Evolutionary conservation across 2,329 filamentous ascomycete species (phyloP).

Genomic region (Talaromyces sp.): DNA sequence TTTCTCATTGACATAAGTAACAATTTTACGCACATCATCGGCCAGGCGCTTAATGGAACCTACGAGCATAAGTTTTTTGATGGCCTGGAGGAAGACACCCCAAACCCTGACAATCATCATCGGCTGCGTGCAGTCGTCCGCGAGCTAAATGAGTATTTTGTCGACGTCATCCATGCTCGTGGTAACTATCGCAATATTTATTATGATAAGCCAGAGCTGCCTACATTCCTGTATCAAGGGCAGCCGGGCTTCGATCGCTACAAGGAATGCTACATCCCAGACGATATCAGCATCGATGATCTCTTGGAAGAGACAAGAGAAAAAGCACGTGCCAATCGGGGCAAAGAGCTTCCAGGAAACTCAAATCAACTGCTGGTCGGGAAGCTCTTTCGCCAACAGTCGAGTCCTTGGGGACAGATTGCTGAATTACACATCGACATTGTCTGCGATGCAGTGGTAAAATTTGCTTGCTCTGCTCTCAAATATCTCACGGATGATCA

Average conservation of each 20-base stretch:
- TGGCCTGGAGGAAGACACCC: background rate
- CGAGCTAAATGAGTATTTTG: slow-evolving; percentile 32
- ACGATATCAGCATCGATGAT: too few relatives aligned
- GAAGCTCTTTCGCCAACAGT: slow-evolving; percentile 37
- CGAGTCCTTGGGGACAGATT: slow-evolving; percentile 36
- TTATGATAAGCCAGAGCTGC: slow-evolving; percentile 4
- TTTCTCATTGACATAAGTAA: slow-evolving; percentile 41
- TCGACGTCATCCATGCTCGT: slow-evolving; percentile 23
- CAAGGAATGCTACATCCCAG: slow-evolving; percentile 11
- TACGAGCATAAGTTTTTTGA: slow-evolving; percentile 49
- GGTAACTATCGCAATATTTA: slow-evolving; percentile 8
- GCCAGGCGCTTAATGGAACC: slow-evolving; percentile 43
- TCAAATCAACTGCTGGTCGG: slow-evolving; percentile 38
- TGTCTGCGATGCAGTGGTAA: slow-evolving; percentile 24
- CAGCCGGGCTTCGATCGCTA: slow-evolving; percentile 13
- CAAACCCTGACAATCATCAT: slow-evolving; percentile 16
- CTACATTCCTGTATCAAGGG: background rate
- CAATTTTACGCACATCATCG: slow-evolving; percentile 42
- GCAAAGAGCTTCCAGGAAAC: slow-evolving; percentile 38
- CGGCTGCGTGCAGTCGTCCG: slow-evolving; percentile 33
- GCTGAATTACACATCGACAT: slow-evolving; percentile 27
- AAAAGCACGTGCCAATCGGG: slow-evolving; percentile 29
- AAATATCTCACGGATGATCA: slow-evolving; percentile 27
- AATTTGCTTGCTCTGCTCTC: slow-evolving; percentile 28
- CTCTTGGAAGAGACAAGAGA: slow-evolving; percentile 23